Base-by-base conservation (phyloP, 129 eudicot species). In the Scalesia atractyloides region DNA sequence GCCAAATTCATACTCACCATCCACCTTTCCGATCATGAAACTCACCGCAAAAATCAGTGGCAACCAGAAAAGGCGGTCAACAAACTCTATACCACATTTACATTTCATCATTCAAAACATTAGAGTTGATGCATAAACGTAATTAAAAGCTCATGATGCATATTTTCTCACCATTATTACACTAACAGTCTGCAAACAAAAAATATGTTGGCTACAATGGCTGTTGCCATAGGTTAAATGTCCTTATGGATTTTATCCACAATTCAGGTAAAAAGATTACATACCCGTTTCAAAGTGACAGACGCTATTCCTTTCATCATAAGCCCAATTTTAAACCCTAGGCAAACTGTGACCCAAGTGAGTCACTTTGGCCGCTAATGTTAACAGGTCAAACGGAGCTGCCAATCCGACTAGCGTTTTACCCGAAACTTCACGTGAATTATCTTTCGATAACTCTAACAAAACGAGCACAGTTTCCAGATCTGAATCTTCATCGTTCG, bases 341-440 rank as follows among this genome's bases (percentile, higher is more conserved):
- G 60, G 18, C 69, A 46, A 30, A 62, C 34, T 47, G 34, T 15
- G 48, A 72, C 30, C 60, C 59, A 59, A 61, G 16, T 2, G 26
- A 22, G 26, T 72, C 68, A 1, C n/a, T 68, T n/a, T 30, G 5
- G 17, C 30, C 14, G 56, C 36, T 44, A 16, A 18, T 26, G 12
- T 66, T 66, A 58, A 58, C 5, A 5, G 26, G 49, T 49, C 9
- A 6, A 5, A 2, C 26, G 41, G 86, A 11, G 37, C 26, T 0
- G 52, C 82, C 1, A 85, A 90, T 7, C 95, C 95, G 4, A 86
- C 85, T 4, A 86, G 85, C 43, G 43, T 37, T 5, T 37, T 37
- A 37, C 43, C 43, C 0, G 8, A 6, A 37, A 8, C 4, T 37
- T 37, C 43, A 8, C 7, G 43, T 8, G 8, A 37, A 37, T 5